Evolutionary conservation across 345 rosid genomes (phyloP).

Genomic region (Bruguiera parviflora): DNA sequence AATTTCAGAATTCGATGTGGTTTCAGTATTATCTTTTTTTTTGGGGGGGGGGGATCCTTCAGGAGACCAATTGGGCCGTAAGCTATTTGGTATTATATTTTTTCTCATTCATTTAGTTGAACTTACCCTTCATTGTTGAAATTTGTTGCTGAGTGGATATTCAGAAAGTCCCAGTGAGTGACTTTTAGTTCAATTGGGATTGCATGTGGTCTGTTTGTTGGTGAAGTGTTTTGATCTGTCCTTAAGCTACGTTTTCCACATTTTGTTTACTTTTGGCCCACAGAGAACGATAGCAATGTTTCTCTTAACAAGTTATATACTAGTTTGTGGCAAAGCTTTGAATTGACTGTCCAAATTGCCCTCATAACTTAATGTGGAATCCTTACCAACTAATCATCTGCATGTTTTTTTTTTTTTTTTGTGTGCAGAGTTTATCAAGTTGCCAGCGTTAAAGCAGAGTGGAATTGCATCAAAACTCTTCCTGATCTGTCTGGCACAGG

Average conservation of each 20-base stretch:
- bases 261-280: too few relatives aligned
- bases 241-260: too few relatives aligned
- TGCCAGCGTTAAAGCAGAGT: constrained; percentile 86
- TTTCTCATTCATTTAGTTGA: too few relatives aligned
- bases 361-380: not conserved
- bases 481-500: constrained; percentile 98
- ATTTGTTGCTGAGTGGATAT: too few relatives aligned
- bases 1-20: too few relatives aligned
- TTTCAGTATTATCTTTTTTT: too few relatives aligned
- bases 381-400: not conserved
- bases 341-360: not conserved
- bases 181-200: too few relatives aligned
- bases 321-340: not conserved
- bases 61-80: too few relatives aligned
- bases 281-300: not conserved
- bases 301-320: not conserved
- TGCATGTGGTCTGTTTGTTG: not conserved
- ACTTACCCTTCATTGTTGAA: too few relatives aligned
- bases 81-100: too few relatives aligned
- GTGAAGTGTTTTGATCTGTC: not conserved
- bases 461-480: constrained; percentile 81
- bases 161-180: too few relatives aligned
- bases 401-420: not conserved
- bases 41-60: too few relatives aligned
- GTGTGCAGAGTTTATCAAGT: constrained; percentile 73